Conservation (phyloP, 2,329 filamentous ascomycete genomes). For the Dothideomycetes sp. region DNA sequence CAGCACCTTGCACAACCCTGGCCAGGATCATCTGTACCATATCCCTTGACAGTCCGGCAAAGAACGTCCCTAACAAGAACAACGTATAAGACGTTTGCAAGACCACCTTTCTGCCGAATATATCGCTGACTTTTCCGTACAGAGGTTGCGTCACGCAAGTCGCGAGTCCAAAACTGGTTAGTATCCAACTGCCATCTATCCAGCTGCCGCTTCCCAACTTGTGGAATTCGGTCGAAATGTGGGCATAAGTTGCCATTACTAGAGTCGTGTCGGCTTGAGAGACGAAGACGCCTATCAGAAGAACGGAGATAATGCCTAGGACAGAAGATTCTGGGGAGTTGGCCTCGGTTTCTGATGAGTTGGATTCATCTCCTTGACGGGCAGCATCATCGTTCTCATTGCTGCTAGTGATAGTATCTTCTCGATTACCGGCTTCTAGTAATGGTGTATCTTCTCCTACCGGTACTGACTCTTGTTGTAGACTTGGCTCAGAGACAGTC, state of each 20-base stretch:
- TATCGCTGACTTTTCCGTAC: slow-evolving; percentile 38
- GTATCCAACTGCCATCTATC: slow-evolving; percentile 23
- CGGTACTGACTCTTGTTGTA: no score
- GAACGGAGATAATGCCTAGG: slow-evolving; percentile 20
- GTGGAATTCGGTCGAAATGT: slow-evolving; percentile 39
- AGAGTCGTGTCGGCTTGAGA: slow-evolving; percentile 56
- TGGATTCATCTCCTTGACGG: neutral
- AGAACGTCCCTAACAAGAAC: slow-evolving; percentile 34
- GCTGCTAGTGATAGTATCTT: neutral
- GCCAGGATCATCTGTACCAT: slow-evolving; percentile 34
- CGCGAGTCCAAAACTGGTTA: slow-evolving; percentile 37
- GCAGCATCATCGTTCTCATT: no score
- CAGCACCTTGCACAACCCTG: slow-evolving; percentile 34
- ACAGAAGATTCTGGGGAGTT: slow-evolving; percentile 5
- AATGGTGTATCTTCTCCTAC: slow-evolving; percentile 1
- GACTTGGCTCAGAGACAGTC: neutral
- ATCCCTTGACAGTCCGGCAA: slow-evolving; percentile 29
- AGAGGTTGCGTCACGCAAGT: slow-evolving; percentile 33
- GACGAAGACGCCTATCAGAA: slow-evolving; percentile 51
- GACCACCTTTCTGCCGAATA: slow-evolving; percentile 35
- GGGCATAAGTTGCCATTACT: slow-evolving; percentile 56
- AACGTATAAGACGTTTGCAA: slow-evolving; percentile 33
- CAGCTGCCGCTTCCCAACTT: slow-evolving; percentile 34
- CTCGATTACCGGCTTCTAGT: neutral
- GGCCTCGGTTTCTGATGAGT: neutral